These are phyloP conservation scores for Candida maltosa DNA, from an alignment of 805 yeast genomes.

Conservation along the genomic window DNA sequence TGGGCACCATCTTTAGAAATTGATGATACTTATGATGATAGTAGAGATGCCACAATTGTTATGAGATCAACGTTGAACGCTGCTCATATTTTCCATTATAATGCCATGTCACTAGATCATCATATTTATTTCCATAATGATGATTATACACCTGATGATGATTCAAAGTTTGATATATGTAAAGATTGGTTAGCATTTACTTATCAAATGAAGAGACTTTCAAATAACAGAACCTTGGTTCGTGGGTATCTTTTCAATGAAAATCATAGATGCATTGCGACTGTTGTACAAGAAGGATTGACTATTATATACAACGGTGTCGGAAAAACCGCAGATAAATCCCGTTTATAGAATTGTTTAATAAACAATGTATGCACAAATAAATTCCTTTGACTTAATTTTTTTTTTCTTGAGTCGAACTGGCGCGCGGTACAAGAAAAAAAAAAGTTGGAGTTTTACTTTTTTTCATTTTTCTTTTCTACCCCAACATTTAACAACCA, in stretches of 20 bases:
- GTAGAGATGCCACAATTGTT: slow-evolving; percentile 27
- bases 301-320: slow-evolving; percentile 28
- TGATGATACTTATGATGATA: slow-evolving; percentile 28
- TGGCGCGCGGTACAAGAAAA: too few relatives aligned
- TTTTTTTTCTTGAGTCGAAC: too few relatives aligned
- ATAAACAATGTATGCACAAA: too few relatives aligned
- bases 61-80: slow-evolving; percentile 28
- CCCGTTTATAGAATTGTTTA: slow-evolving; percentile 6
- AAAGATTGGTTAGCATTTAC: slow-evolving; percentile 35
- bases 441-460: too few relatives aligned
- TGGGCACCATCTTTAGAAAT: slow-evolving; percentile 39
- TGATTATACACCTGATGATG: slow-evolving; percentile 15
- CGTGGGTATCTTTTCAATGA: slow-evolving; percentile 34
- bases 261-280: slow-evolving; percentile 31
- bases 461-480: too few relatives aligned
- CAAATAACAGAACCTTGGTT: slow-evolving; percentile 34
- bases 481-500: too few relatives aligned
- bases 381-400: too few relatives aligned
- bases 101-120: slow-evolving; percentile 45
- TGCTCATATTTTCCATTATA: slow-evolving; percentile 38
- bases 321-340: slow-evolving; percentile 10
- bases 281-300: slow-evolving; percentile 41
- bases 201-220: slow-evolving; percentile 32
- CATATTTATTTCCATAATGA: slow-evolving; percentile 39
- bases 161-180: slow-evolving; percentile 23